Evolutionary conservation across 2,329 filamentous ascomycete genomes (phyloP).

Genomic region (Aureobasidium sp.): DNA sequence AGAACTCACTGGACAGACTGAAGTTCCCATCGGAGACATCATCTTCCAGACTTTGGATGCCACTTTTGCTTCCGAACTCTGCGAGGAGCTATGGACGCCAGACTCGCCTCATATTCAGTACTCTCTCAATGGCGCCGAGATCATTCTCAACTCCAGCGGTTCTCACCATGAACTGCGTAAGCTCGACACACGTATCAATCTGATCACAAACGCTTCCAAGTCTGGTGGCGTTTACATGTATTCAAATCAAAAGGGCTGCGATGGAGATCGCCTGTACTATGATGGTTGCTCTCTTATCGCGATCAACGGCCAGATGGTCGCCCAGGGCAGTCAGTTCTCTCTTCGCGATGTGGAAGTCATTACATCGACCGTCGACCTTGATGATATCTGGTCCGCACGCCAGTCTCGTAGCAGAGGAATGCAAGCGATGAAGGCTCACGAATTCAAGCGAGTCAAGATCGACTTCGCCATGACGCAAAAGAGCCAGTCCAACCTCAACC

Average conservation of each 20-base stretch:
- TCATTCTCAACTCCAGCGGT: conserved; percentile 55
- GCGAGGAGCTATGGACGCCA: conserved; percentile 59
- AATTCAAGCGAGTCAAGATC: conserved; percentile 38
- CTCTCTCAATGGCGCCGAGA: conserved; percentile 57
- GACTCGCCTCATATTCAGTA: conserved; percentile 49
- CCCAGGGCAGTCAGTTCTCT: conserved; percentile 58
- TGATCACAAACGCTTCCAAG: conserved; percentile 61
- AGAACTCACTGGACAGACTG: conserved; percentile 45
- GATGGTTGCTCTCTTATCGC: conserved; percentile 56
- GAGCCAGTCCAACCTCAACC: not conserved
- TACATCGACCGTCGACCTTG: conserved; percentile 50
- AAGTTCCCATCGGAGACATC: conserved; percentile 60
- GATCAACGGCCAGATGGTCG: conserved; percentile 52
- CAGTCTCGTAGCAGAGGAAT: conserved; percentile 47
- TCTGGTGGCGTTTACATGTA: conserved; percentile 55
- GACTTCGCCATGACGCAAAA: conserved; percentile 35
- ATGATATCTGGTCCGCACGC: conserved; percentile 58
- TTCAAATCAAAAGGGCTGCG: conserved; percentile 49
- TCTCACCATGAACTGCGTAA: conserved; percentile 62
- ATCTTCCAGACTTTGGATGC: conserved; percentile 55
- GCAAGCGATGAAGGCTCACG: conserved; percentile 43
- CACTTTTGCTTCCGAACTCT: conserved; percentile 55
- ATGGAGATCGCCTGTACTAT: conserved; percentile 54
- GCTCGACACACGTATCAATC: conserved; percentile 50
- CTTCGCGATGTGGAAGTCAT: conserved; percentile 49